phyloP scores from a whole-genome alignment of 2,329 filamentous ascomycete genomes.

The Chlorencoelia australis region DNA sequence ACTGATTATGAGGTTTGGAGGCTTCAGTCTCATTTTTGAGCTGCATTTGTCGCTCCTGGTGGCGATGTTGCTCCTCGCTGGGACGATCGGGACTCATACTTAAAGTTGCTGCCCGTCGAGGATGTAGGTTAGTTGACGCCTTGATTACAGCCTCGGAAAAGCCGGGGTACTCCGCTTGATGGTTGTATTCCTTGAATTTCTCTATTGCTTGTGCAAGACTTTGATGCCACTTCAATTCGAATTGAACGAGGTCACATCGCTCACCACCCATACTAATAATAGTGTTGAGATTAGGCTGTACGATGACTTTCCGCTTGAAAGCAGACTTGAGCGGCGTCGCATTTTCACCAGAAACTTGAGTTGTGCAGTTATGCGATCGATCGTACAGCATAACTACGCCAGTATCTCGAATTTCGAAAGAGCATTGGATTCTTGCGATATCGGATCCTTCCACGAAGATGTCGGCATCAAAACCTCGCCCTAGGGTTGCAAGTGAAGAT shows the following conservation, averaged over 20 bases:
- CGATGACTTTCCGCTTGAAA: slow-evolving; percentile 5
- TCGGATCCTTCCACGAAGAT: slow-evolving; percentile 5
- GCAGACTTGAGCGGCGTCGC: slow-evolving; percentile 5
- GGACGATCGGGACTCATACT: neutral
- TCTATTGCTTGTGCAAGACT: slow-evolving; percentile 3
- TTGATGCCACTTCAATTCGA: slow-evolving; percentile 8
- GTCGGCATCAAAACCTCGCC: slow-evolving; percentile 2
- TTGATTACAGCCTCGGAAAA: slow-evolving; percentile 1
- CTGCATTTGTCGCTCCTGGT: neutral
- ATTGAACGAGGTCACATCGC: slow-evolving; percentile 3
- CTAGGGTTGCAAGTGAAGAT: slow-evolving; percentile 4
- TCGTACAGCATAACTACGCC: slow-evolving; percentile 7
- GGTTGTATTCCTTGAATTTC: slow-evolving; percentile 1
- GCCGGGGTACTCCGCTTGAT: neutral
- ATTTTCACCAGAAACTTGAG: slow-evolving; percentile 7
- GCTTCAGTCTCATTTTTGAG: slow-evolving; percentile 3
- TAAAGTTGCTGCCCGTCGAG: slow-evolving; percentile 4
- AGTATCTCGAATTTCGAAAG: slow-evolving; percentile 5
- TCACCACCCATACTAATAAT: slow-evolving; percentile 10
- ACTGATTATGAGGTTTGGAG: slow-evolving; percentile 8
- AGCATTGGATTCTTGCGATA: slow-evolving; percentile 6
- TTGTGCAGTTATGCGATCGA: slow-evolving; percentile 1
- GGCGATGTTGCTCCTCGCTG: neutral
- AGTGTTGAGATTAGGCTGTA: slow-evolving; percentile 5
- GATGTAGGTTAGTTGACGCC: slow-evolving; percentile 8